Percentiles rank a stretch among this genome's conserved stretches.
phyloP scores from a whole-genome alignment of 2,329 filamentous ascomycete species.

The Xylariales sp. region DNA sequence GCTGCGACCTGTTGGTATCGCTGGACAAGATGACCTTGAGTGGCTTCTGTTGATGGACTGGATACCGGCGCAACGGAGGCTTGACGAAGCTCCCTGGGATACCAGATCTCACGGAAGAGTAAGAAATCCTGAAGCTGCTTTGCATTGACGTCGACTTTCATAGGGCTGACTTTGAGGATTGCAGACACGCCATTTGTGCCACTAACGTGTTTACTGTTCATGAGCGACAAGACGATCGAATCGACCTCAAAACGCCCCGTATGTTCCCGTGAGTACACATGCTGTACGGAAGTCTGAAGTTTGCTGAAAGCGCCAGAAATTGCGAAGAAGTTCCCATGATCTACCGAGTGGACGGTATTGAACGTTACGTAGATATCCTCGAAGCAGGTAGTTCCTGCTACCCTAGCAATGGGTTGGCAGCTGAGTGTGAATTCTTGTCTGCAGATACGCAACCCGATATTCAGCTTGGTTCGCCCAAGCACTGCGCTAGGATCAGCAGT shows the following conservation, averaged over 20 bases:
- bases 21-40: constrained; percentile 81
- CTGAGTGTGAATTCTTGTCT: constrained; percentile 93
- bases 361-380: constrained; percentile 91
- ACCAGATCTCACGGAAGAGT: constrained; percentile 94
- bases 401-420: constrained; percentile 91
- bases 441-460: constrained; percentile 82
- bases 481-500: constrained; percentile 75
- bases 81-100: constrained; percentile 71
- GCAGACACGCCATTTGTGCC: constrained; percentile 85
- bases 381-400: constrained; percentile 84
- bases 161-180: constrained; percentile 87
- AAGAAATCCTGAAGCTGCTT: constrained; percentile 94
- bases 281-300: constrained; percentile 82
- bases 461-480: constrained; percentile 78
- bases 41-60: constrained; percentile 41
- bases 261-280: constrained; percentile 94
- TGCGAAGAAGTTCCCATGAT: constrained; percentile 91
- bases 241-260: constrained; percentile 91
- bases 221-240: constrained; percentile 80
- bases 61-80: constrained; percentile 44
- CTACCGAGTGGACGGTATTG: constrained; percentile 81
- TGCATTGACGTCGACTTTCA: constrained; percentile 81
- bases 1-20: constrained; percentile 91
- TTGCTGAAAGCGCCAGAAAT: constrained; percentile 76
- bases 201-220: constrained; percentile 98